Conservation (phyloP, 2,329 filamentous ascomycete species). For the Sporothrix humicola region DNA sequence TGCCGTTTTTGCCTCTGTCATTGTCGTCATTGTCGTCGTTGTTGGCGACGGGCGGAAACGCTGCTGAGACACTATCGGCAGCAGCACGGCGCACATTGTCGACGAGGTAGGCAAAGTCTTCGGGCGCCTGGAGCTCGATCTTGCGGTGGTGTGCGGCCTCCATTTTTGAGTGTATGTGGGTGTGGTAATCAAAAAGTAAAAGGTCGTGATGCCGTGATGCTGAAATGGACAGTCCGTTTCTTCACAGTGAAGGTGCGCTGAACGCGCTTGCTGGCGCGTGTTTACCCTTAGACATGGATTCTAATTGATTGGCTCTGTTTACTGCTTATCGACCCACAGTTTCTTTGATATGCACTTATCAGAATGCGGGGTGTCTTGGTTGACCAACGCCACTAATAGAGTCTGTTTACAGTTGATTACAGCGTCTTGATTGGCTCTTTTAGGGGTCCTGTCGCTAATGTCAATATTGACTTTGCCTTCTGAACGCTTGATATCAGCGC, state of each 20-base stretch:
- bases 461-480: slow-evolving; percentile 15
- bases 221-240: neutral
- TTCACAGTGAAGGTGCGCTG: neutral
- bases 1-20: slow-evolving; percentile 38
- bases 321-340: neutral
- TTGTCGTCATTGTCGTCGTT: slow-evolving; percentile 41
- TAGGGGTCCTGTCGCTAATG: neutral
- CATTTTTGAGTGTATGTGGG: slow-evolving; percentile 39
- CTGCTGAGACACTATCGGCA: slow-evolving; percentile 68
- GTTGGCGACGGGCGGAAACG: slow-evolving; percentile 68
- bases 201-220: neutral
- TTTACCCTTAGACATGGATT: slow-evolving; percentile 12
- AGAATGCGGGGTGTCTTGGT: slow-evolving; percentile 6
- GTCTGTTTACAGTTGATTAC: neutral
- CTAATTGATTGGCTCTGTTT: slow-evolving; percentile 16
- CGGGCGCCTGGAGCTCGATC: slow-evolving; percentile 78
- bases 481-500: too few relatives aligned
- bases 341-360: slow-evolving; percentile 7
- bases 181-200: neutral
- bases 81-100: slow-evolving; percentile 72
- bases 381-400: neutral
- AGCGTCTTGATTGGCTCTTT: neutral
- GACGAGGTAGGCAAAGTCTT: slow-evolving; percentile 74
- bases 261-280: slow-evolving; percentile 13
- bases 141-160: slow-evolving; percentile 64